A percentile compares a stretch with the other conserved stretches of the same genome.
Evolutionary conservation across 805 yeast genomes (phyloP).

Genomic region (Yarrowia hollandica): DNA sequence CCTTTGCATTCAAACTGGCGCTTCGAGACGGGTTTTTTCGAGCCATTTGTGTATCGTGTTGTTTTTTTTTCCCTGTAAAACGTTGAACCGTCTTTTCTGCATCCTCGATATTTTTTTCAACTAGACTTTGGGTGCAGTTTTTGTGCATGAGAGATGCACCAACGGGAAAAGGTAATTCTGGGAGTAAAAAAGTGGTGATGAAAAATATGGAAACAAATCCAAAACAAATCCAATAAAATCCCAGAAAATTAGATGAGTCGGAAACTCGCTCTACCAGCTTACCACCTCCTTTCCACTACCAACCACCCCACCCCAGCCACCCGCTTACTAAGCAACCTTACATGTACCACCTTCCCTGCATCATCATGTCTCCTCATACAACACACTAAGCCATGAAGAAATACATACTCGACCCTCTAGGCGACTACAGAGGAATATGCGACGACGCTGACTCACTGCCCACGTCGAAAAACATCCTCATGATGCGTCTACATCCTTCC

Average conservation of each 20-base stretch:
- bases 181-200: background rate
- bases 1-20: background rate
- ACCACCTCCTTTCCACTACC: background rate
- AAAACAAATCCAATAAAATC: background rate
- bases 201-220: background rate
- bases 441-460: conserved; percentile 1
- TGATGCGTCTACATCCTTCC: conserved; percentile 4
- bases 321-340: no score
- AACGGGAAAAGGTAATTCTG: background rate
- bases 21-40: conserved; percentile 21
- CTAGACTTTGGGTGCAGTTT: conserved; percentile 17
- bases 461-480: background rate
- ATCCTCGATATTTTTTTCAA: background rate
- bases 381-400: background rate
- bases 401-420: conserved; percentile 16
- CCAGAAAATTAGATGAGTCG: no score
- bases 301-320: no score
- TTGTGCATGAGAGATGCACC: background rate
- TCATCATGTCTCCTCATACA: no score
- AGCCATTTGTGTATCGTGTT: background rate
- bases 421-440: background rate
- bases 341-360: no score
- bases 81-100: background rate
- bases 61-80: no score
- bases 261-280: background rate